Base-by-base conservation (phyloP, 768 basidiomycete genomes). In the Serendipita vermifera region DNA sequence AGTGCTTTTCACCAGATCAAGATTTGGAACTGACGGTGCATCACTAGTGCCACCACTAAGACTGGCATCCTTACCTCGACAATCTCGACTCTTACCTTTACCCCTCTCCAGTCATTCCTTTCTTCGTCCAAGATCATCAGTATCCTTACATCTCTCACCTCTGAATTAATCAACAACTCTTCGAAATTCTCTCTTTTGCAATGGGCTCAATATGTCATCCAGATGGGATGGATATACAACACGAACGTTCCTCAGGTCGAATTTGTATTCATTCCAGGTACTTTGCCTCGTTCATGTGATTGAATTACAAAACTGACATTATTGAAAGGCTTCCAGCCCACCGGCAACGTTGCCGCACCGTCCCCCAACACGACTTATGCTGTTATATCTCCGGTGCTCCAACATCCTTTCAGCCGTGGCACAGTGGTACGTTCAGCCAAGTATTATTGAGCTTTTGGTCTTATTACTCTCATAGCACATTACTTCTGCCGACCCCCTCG, bases 401-500 rank as follows among this genome's bases (percentile, higher is more conserved):
- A 57, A 26, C 56, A 57, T 46, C 41, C 56, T 6, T 46, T 57
- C 43, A 53, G 43, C 56, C 56, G 56, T 39, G 56, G 56, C 26
- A 38, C 56, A 2, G 56, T 57, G 17, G 46, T 51, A 51, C n/a
- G 46, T 29, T 51, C 7, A 15, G 5, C 46, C 11, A 9, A n/a
- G n/a, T n/a, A 7, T 51, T 31, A 5, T 51, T 22, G 15, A 36
- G 3, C n/a, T 51, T n/a, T n/a, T n/a, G n/a, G 22, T n/a, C 7
- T 20, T 29, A 22, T 1, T n/a, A 29, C 9, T 31, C 33, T 54
- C 17, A 24, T 32, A 64, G 63, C 62, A 65, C 46, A 66, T 72
- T 61, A 68, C 63, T 46, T 65, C 70, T 4, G 63, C 67, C 2
- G 62, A 64, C 57, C 62, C 70, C 7, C 68, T 69, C 63, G 61